Conservation (phyloP, 23 red algal genomes). For the Gracilaria vermiculophylla region DNA sequence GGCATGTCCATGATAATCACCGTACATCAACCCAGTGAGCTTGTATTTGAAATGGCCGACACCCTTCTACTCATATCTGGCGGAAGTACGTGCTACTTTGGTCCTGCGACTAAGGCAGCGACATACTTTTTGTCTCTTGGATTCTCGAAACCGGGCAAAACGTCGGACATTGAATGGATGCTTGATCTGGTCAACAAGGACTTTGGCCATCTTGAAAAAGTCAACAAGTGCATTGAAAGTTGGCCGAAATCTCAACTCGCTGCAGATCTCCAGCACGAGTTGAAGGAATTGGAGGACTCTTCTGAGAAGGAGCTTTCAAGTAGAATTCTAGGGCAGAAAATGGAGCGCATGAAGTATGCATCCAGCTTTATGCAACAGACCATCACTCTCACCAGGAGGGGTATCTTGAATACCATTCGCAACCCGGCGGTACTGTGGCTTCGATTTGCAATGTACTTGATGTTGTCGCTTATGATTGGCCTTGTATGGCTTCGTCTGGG, state of each 20-base stretch:
- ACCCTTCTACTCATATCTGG: slow-evolving; percentile 69
- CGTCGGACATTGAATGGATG: slow-evolving; percentile 72
- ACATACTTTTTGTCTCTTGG: slow-evolving; percentile 71
- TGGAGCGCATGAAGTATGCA: slow-evolving; percentile 16
- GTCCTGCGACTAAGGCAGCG: slow-evolving; percentile 38
- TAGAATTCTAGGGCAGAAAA: not conserved
- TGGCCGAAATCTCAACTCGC: slow-evolving; percentile 49
- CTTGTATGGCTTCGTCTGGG: slow-evolving; percentile 79
- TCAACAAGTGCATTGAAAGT: slow-evolving; percentile 16
- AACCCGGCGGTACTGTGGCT: slow-evolving; percentile 86
- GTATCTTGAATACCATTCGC: slow-evolving; percentile 70
- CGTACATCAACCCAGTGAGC: slow-evolving; percentile 79
- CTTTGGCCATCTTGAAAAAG: slow-evolving; percentile 62
- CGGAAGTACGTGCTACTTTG: slow-evolving; percentile 86
- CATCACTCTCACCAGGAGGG: slow-evolving; percentile 50
- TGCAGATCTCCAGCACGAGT: slow-evolving; percentile 9
- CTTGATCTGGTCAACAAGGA: slow-evolving; percentile 78
- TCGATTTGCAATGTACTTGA: slow-evolving; percentile 85
- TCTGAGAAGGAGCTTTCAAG: not conserved
- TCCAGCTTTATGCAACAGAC: slow-evolving; percentile 49
- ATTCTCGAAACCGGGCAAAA: slow-evolving; percentile 24
- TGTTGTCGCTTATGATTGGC: slow-evolving; percentile 77
- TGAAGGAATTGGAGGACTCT: slow-evolving; percentile 18
- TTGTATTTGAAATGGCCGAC: slow-evolving; percentile 88
- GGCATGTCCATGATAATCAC: slow-evolving; percentile 76